phyloP scores from a whole-genome alignment of 192 early-diverging fungal genomes.

The Backusella westeae region DNA sequence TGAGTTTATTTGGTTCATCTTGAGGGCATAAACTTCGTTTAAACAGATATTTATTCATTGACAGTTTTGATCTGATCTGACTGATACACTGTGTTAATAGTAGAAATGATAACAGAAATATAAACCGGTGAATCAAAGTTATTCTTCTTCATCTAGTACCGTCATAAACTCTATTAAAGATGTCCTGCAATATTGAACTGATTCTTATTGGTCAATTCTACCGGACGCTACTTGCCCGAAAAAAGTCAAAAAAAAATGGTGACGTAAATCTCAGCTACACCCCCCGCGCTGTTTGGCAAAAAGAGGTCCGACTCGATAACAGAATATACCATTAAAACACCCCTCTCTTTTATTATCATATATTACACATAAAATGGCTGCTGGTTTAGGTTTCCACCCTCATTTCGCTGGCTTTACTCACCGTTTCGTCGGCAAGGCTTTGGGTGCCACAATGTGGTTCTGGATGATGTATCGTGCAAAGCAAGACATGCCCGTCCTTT shows the following conservation, averaged over 20 bases:
- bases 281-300: neutral
- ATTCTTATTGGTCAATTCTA: too few species aligned
- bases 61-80: too few species aligned
- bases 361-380: slow-evolving; percentile 38
- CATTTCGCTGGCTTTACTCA: slow-evolving; percentile 51
- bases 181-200: too few species aligned
- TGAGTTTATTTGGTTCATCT: too few species aligned
- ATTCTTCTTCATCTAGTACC: too few species aligned
- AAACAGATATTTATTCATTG: too few species aligned
- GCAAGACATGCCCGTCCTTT: slow-evolving; percentile 66
- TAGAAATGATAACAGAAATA: too few species aligned
- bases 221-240: too few species aligned
- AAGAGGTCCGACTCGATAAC: slow-evolving; percentile 3
- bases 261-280: neutral
- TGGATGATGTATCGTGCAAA: slow-evolving; percentile 84
- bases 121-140: too few species aligned
- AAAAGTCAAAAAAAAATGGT: neutral
- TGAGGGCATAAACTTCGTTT: too few species aligned
- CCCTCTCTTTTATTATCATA: slow-evolving; percentile 2
- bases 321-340: neutral
- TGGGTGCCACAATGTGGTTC: slow-evolving; percentile 79
- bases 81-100: too few species aligned
- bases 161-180: too few species aligned
- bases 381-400: slow-evolving; percentile 45
- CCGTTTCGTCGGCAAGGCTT: slow-evolving; percentile 55